Conservation (phyloP, 108 stramenopile genomes). For the Bacterosira constricta region DNA sequence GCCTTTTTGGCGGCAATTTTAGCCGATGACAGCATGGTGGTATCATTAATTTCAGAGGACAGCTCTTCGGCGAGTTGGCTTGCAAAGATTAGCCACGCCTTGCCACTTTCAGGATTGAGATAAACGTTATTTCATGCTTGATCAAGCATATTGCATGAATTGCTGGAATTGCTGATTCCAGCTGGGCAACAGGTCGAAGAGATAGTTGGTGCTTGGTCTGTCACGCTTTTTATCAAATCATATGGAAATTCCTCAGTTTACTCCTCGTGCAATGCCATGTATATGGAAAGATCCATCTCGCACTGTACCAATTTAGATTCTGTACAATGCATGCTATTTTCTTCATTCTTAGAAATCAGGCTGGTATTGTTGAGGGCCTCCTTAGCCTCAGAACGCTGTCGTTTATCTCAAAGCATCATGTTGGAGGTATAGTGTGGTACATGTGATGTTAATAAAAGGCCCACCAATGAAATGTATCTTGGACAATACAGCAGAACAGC, state of each 20-base stretch:
- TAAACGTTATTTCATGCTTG: constrained; percentile 7
- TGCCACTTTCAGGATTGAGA: constrained; percentile 37
- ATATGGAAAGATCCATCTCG: constrained; percentile 3
- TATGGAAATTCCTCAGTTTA: constrained; percentile 1
- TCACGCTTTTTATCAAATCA: not conserved
- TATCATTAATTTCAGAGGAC: constrained; percentile 2
- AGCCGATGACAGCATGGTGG: constrained; percentile 5
- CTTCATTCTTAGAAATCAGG: not conserved
- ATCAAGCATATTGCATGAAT: not conserved
- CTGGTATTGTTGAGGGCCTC: not conserved
- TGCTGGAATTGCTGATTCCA: not conserved
- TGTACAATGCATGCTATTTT: too few species aligned
- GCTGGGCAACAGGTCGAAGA: not conserved
- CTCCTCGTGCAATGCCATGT: not conserved
- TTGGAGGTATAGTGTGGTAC: too few species aligned
- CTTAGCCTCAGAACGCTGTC: too few species aligned
- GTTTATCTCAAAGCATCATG: too few species aligned
- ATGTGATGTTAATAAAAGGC: too few species aligned
- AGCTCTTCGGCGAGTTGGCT: constrained; percentile 16
- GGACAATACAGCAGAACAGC: too few species aligned
- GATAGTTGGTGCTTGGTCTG: not conserved
- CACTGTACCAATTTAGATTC: too few species aligned
- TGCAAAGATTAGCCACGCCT: constrained; percentile 29
- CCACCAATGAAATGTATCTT: too few species aligned
- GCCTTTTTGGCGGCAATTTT: constrained; percentile 25